Evolutionary conservation across 805 yeast genomes (phyloP), one percentile per base, ranked within the genome.

Genomic region (Candida gorgasii): DNA sequence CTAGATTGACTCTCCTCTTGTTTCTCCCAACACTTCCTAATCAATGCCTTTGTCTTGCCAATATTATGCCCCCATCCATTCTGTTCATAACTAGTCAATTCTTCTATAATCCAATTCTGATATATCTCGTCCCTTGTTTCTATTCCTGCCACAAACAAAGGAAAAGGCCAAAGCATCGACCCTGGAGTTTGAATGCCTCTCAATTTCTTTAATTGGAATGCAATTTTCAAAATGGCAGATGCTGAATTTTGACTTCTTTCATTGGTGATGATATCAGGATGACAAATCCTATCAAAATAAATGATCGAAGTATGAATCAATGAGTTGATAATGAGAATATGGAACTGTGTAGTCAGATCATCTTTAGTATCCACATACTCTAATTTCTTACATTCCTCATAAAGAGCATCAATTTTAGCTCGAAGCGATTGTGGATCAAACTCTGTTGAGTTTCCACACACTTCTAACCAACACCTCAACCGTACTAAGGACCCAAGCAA

Each of bases 81-180:
- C 33, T 23, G 24, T 13, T 32, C 43, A 20, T 13, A 40, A 4
- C 11, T 6, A 8, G 20, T 33, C 5, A 40, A 15, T 20, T 40
- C 43, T 4, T 40, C 43, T 5, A 40, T 13, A n/a, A 40, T 33
- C 43, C 43, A 40, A 5, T 33, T 40, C 39, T 32, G 38, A 27
- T 40, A 40, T 5, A 40, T 24, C n/a, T 32, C 26, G 26, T 40
- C 43, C 12, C 13, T 9, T 5, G 43, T 40, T 23, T 40, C 43
- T 12, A 40, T n/a, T 11, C 43, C 43, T 5, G 43, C 43, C n/a
- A 40, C 24, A 16, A 40, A 40, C 5, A 40, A 18, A 8, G 43
- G 43, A 17, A 40, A 40, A 5, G 43, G 43, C 43, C 43, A 40
- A 32, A 32, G 39, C 7, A 33, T 5, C 11, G 39, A 32, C 16